Percentiles rank a stretch among this genome's conserved stretches.
Evolutionary conservation across 164 flowering plant genomes (phyloP).

Genomic region (Protea cynaroides): DNA sequence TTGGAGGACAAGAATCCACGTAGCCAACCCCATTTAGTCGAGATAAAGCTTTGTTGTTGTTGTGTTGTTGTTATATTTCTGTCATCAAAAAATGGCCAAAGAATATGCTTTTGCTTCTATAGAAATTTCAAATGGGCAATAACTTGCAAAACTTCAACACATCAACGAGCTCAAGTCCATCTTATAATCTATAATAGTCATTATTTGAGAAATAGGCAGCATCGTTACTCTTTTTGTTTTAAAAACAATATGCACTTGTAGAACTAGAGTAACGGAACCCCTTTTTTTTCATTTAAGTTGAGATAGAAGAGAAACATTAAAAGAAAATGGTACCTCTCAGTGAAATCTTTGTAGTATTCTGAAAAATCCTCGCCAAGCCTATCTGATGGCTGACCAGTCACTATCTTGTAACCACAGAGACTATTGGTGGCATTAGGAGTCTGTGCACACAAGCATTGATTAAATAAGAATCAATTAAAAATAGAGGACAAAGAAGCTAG

Average conservation of each 20-base stretch:
- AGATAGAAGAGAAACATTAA: not conserved
- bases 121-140: not conserved
- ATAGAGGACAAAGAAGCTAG: not conserved
- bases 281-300: no score
- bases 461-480: constrained; percentile 8
- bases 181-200: no score
- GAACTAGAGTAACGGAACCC: no score
- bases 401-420: constrained; percentile 93
- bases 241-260: no score
- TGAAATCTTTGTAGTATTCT: constrained; percentile 70
- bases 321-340: constrained; percentile 54
- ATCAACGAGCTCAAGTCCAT: not conserved
- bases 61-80: not conserved
- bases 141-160: not conserved
- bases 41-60: no score
- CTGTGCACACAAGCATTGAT: constrained; percentile 25
- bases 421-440: constrained; percentile 97
- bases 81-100: not conserved
- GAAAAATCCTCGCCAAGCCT: constrained; percentile 99
- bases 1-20: no score
- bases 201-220: no score
- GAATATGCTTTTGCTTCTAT: not conserved
- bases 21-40: no score
- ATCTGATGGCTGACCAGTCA: constrained; percentile 98
- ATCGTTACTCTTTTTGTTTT: no score